phyloP scores from a whole-genome alignment of 768 basidiomycete genomes.

The Tricholoma bakamatsutake region DNA sequence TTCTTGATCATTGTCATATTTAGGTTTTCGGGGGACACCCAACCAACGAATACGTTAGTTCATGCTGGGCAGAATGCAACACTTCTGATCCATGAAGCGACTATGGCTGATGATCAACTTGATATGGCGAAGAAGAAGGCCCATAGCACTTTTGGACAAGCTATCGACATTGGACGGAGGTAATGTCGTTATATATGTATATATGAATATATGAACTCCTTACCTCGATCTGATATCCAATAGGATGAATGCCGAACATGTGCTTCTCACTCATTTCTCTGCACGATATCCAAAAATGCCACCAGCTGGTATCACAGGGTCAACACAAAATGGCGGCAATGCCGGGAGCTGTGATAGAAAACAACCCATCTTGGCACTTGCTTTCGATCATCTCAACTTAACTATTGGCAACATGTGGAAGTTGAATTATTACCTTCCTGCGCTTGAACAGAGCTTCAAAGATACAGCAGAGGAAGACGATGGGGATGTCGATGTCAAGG shows the following conservation, averaged over 20 bases:
- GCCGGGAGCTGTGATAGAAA: slow-evolving; percentile 8
- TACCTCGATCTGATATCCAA: neutral
- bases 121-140: slow-evolving; percentile 70
- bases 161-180: slow-evolving; percentile 71
- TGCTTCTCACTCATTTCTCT: slow-evolving; percentile 94
- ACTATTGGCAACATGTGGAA: slow-evolving; percentile 82
- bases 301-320: slow-evolving; percentile 31
- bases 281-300: slow-evolving; percentile 90
- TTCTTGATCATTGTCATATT: neutral
- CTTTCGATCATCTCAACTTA: slow-evolving; percentile 76
- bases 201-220: slow-evolving; percentile 9
- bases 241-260: slow-evolving; percentile 81
- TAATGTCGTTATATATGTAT: slow-evolving; percentile 28
- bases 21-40: slow-evolving; percentile 92
- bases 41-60: slow-evolving; percentile 65
- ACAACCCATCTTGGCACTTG: slow-evolving; percentile 58
- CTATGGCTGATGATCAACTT: slow-evolving; percentile 80
- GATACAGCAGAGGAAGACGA: slow-evolving; percentile 48
- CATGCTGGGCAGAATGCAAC: slow-evolving; percentile 62
- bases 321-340: slow-evolving; percentile 9
- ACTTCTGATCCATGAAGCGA: slow-evolving; percentile 90
- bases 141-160: slow-evolving; percentile 89
- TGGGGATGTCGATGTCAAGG: slow-evolving; percentile 14
- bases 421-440: slow-evolving; percentile 66
- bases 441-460: slow-evolving; percentile 58